Evolutionary conservation across 1,139 yeast genomes (phyloP), one percentile per base, ranked within the genome.

Genomic region (Magnusiomyces clavatus): DNA sequence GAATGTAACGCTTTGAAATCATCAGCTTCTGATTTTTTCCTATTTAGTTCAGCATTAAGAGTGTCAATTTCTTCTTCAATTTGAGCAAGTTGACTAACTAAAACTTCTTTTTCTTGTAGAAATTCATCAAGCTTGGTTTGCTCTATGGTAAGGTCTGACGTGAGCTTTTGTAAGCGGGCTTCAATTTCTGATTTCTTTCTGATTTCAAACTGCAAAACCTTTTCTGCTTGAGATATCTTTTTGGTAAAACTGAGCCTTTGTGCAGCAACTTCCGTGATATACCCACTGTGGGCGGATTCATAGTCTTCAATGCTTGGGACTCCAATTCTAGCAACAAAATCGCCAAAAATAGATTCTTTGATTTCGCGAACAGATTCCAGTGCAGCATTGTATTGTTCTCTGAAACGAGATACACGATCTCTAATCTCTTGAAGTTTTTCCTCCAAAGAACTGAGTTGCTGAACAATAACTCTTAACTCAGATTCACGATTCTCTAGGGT

Each of bases 241-340:
- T 79, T 80, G 36, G 77, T 70, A 57, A 77, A 79, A 58, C 80
- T 81, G 2, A 85, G 73, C 51, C 83, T 73, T 64, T 85, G 89
- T 58, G 79, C 81, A 1, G 85, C 76, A 53, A 82, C 77, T 43
- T 76, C 74, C 62, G 88, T 77, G 54, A 80, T 63, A 12, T 80
- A 69, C 2, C 80, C 72, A 11, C 92, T 90, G 54, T 84, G 87
- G 14, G 59, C 58, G 5, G 56, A 50, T 43, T 87, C 95, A 63
- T 83, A 87, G 46, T 82, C 88, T 50, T 75, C 73, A 46, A 86
- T 80, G 57, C 74, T 70, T 6, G 61, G 60, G 60, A 86, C 79
- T 0, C 80, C 79, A 54, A 82, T 69, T 51, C 69, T 72, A 1
- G 64, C 54, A 55, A 89, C 83, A 61, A 88, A 84, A 0, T 66